These are phyloP conservation scores for Vigna nakashimae DNA, from an alignment of 306 rosid species.

Conservation along the genomic window DNA sequence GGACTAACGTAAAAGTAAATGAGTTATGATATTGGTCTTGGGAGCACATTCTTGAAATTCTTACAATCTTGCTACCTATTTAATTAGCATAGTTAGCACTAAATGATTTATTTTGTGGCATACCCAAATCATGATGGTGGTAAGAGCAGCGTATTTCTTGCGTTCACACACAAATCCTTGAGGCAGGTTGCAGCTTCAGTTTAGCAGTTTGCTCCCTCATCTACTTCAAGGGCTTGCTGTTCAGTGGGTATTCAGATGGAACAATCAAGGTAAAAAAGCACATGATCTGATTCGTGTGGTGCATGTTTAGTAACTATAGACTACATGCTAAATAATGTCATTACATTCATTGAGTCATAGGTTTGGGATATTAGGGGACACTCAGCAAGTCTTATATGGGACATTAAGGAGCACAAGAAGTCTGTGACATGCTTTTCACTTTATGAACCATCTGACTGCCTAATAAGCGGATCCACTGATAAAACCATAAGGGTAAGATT, in stretches of 20 bases:
- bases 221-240: conserved; percentile 77
- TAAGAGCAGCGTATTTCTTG: conserved; percentile 86
- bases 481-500: conserved; percentile 79
- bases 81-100: conserved; percentile 26
- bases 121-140: conserved; percentile 50
- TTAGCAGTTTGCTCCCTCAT: conserved; percentile 75
- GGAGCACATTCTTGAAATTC: conserved; percentile 30
- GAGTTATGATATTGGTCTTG: background rate
- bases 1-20: conserved; percentile 11
- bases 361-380: conserved; percentile 83
- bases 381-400: conserved; percentile 76
- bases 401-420: conserved; percentile 72
- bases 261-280: conserved; percentile 65
- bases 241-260: conserved; percentile 83
- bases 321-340: background rate
- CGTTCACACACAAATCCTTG: conserved; percentile 83
- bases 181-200: conserved; percentile 61
- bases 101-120: conserved; percentile 40
- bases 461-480: conserved; percentile 78
- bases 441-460: conserved; percentile 65
- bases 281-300: conserved; percentile 10
- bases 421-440: conserved; percentile 79
- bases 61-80: conserved; percentile 2
- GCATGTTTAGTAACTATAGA: conserved; percentile 25
- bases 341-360: background rate